Evolutionary conservation across 352 stramenopile species (phyloP).

Genomic region (Phytophthora aleatoria): DNA sequence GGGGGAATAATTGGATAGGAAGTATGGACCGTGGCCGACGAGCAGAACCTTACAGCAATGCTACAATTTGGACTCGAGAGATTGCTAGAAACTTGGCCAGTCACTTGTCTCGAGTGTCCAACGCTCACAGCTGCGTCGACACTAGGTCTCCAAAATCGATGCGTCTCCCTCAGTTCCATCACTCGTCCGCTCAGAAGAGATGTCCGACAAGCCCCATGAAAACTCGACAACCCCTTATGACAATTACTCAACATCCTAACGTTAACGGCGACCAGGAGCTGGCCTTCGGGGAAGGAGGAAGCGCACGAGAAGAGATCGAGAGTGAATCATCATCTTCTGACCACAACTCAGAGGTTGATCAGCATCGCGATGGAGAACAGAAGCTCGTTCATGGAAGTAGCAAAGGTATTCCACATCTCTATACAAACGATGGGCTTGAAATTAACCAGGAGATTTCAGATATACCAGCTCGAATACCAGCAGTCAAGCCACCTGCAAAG

Average conservation of each 20-base stretch:
- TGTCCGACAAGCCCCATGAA: constrained; percentile 58
- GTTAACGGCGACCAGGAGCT: constrained; percentile 16
- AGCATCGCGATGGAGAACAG: neutral
- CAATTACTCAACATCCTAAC: constrained; percentile 5
- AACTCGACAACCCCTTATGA: constrained; percentile 21
- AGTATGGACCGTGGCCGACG: constrained; percentile 73
- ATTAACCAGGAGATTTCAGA: constrained; percentile 27
- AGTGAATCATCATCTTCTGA: neutral
- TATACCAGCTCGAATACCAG: constrained; percentile 10
- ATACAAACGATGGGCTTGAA: constrained; percentile 1
- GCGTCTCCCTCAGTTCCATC: constrained; percentile 55
- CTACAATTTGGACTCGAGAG: constrained; percentile 77
- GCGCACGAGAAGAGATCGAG: constrained; percentile 25
- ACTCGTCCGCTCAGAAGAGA: constrained; percentile 40
- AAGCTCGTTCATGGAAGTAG: neutral
- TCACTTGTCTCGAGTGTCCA: constrained; percentile 70
- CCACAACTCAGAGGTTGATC: constrained; percentile 1
- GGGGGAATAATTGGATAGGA: neutral
- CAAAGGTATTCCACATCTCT: constrained; percentile 2
- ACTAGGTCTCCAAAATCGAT: constrained; percentile 66
- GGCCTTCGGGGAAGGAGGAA: constrained; percentile 9
- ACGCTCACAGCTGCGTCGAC: constrained; percentile 75
- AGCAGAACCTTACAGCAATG: constrained; percentile 79
- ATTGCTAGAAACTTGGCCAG: constrained; percentile 71
- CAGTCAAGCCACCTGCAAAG: constrained; percentile 19